These are phyloP conservation scores for Aegilops bicornis DNA, from an alignment of 176 grass and related monocot species.

Conservation along the genomic window DNA sequence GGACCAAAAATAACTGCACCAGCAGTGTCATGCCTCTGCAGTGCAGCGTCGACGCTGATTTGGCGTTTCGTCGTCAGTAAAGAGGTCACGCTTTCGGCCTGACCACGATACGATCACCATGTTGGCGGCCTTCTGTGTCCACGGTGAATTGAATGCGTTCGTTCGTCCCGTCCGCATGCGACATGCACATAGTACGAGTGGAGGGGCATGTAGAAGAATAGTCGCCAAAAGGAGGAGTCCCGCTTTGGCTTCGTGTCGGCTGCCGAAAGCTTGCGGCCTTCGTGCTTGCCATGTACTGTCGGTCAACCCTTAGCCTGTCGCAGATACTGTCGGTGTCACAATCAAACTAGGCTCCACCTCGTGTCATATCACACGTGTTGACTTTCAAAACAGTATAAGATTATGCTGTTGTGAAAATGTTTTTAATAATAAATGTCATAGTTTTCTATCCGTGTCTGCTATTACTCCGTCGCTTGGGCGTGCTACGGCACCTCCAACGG, in stretches of 20 bases:
- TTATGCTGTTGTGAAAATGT: neutral
- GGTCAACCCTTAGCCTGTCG: conserved; percentile 5
- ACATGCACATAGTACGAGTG: neutral
- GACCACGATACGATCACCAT: neutral
- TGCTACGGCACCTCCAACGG: no score
- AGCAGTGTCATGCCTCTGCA: no score
- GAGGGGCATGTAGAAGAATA: neutral
- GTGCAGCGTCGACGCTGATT: no score
- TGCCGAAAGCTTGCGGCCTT: neutral
- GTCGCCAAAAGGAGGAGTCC: neutral
- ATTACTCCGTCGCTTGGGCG: neutral
- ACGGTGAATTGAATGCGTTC: neutral
- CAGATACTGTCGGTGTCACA: neutral
- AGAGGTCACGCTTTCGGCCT: neutral
- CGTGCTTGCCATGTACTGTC: neutral
- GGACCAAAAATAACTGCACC: no score
- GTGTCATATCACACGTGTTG: neutral
- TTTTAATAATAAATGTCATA: no score
- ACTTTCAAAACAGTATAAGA: neutral
- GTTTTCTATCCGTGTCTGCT: accelerated
- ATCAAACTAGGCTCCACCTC: neutral
- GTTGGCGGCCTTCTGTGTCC: no score
- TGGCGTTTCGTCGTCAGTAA: no score
- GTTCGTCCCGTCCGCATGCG: neutral
- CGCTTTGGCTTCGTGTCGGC: neutral